Percentiles rank a stretch among this genome's conserved stretches.
Evolutionary conservation across 139 green algal species (phyloP).

Genomic region (Ettlia oleoabundans): DNA sequence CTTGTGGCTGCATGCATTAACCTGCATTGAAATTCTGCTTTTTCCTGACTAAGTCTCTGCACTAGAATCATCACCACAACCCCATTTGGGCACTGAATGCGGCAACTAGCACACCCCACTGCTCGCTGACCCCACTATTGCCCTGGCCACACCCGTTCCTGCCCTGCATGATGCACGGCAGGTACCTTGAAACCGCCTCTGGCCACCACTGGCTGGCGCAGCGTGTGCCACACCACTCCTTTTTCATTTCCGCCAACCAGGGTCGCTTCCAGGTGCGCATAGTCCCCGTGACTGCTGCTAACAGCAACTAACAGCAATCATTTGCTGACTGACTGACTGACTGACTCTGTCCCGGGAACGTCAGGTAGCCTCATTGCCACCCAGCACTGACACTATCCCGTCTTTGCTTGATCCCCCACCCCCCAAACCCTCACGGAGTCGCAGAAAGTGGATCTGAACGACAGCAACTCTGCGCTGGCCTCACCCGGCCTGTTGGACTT

Average conservation of each 20-base stretch:
- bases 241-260: conserved; percentile 34
- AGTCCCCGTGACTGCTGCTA: no score
- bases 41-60: no score
- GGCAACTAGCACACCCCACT: no score
- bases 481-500: conserved; percentile 19
- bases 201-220: conserved; percentile 43
- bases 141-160: no score
- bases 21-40: no score
- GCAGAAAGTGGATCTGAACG: conserved; percentile 13
- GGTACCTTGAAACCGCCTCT: conserved; percentile 29
- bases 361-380: background rate
- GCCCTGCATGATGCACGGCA: no score
- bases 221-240: background rate
- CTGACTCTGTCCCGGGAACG: background rate
- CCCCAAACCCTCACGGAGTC: background rate
- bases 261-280: conserved; percentile 18
- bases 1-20: no score
- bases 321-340: background rate
- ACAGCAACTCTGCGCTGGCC: background rate
- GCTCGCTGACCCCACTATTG: no score
- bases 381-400: background rate
- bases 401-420: background rate
- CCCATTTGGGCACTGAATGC: no score
- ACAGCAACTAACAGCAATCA: no score
- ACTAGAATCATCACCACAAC: no score